Conservation (phyloP, 2,329 filamentous ascomycete species). For the Orbilia javanica region DNA sequence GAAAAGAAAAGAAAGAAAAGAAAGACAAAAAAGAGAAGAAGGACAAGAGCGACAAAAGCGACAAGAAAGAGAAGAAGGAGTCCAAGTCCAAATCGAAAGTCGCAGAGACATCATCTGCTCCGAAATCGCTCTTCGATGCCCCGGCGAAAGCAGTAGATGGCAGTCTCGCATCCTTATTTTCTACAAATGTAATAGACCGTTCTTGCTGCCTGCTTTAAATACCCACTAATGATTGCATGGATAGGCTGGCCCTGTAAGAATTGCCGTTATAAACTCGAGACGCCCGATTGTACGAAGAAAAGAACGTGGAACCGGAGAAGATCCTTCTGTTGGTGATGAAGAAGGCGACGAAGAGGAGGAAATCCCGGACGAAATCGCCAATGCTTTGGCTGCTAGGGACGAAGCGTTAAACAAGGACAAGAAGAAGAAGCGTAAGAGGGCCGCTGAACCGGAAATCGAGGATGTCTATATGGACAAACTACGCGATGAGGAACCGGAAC, state of each 20-base stretch:
- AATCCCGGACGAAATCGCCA: constrained; percentile 28
- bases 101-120: not conserved
- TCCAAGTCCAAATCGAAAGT: not conserved
- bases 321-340: not conserved
- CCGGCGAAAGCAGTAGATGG: constrained; percentile 36
- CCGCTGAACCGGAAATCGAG: constrained; percentile 37
- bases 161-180: constrained; percentile 48
- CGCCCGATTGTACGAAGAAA: constrained; percentile 1
- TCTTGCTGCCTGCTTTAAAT: not conserved
- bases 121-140: constrained; percentile 46
- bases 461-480: constrained; percentile 65
- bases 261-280: constrained; percentile 24
- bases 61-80: constrained; percentile 30
- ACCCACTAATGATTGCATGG: not conserved
- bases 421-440: constrained; percentile 61
- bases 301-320: not conserved
- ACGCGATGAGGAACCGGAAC: constrained; percentile 68
- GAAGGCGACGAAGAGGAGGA: constrained; percentile 51
- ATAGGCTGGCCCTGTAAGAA: constrained; percentile 43
- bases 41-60: constrained; percentile 48
- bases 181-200: constrained; percentile 21
- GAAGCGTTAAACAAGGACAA: constrained; percentile 60
- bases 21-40: constrained; percentile 46
- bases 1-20: constrained; percentile 26
- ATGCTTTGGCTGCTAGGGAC: constrained; percentile 41